Base-by-base conservation (phyloP, 176 grass and related monocot species). In the Oryza nivara region DNA sequence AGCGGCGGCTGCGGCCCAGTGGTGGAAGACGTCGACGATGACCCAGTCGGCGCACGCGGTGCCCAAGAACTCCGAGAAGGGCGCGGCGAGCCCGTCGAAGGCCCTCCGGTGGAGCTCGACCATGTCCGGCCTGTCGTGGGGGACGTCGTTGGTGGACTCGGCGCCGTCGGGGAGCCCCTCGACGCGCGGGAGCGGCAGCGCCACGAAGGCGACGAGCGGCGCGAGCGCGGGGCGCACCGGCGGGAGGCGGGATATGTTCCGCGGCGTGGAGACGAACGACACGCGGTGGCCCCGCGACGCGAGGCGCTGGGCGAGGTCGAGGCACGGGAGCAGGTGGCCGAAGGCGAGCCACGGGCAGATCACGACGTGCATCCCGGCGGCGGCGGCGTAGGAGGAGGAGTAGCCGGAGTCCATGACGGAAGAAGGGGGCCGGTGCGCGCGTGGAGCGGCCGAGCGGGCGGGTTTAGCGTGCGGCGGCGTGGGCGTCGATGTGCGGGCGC, bases 71-170 rank as follows among this genome's bases (percentile, higher is more conserved):
- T 48, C 72, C 2, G 69, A 32, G 86, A 91, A 79, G 6, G 68
- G 66, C 2, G 0, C 43, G 23, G 75, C 58, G 46, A 94, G 80
- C 34, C 80, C 80, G 68, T 94, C 89, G 44, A 88, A 82, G 7
- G 89, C 89, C 64, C 63, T 85, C 56, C 70, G 74, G 73, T 85
- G 84, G 67, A 73, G 80, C 1, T 54, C 46, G 34, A 76, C 19
- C 56, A 87, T 41, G 40, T 41, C 40, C 40, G 40, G 40, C 40
- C 40, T 68, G 1, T 85, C 48, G 3, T 14, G 14, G 0, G 76
- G 80, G 40, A 92, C 26, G 40, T 94, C 87, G 32, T 17, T 82
- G 35, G 84, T 94, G 56, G 85, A 43, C 70, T 93, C 91, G 5
- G 78, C 60, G 43, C 45, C 69, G 65, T 61, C 44, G 13, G 81